phyloP scores from a whole-genome alignment of 331 rosid species.

The Quercus tomentella region DNA sequence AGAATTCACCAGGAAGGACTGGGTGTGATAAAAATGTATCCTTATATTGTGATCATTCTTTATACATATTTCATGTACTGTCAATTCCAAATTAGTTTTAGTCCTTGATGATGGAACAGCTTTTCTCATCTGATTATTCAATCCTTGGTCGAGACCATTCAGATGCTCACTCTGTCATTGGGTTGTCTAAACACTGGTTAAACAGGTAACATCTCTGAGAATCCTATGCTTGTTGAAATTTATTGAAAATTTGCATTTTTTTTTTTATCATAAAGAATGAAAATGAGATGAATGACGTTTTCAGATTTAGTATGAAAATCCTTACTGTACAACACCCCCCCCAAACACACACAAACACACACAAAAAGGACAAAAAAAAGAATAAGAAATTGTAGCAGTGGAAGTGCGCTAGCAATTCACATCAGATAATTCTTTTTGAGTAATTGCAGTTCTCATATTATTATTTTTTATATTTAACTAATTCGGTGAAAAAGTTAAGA shows the following conservation, averaged over 20 bases:
- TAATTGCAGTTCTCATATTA: no score
- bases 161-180: constrained; percentile 51
- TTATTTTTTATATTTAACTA: no score
- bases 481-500: no score
- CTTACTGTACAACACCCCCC: not conserved
- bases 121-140: constrained; percentile 55
- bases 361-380: no score
- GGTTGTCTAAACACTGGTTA: constrained; percentile 73
- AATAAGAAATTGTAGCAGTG: no score
- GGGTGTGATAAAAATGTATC: constrained; percentile 62
- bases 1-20: constrained; percentile 58
- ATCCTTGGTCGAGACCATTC: constrained; percentile 54
- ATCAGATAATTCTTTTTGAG: no score
- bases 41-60: constrained; percentile 25
- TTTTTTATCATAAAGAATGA: not conserved
- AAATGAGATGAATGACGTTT: not conserved
- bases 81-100: constrained; percentile 11
- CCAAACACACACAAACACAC: no score
- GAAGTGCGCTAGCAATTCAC: no score
- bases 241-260: not conserved
- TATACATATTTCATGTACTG: constrained; percentile 3
- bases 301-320: not conserved
- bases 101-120: constrained; percentile 60
- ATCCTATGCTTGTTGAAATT: not conserved
- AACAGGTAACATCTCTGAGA: constrained; percentile 50